These are phyloP conservation scores for Aspergillus sp. DNA, from an alignment of 2,329 filamentous ascomycete genomes.

Conservation along the genomic window DNA sequence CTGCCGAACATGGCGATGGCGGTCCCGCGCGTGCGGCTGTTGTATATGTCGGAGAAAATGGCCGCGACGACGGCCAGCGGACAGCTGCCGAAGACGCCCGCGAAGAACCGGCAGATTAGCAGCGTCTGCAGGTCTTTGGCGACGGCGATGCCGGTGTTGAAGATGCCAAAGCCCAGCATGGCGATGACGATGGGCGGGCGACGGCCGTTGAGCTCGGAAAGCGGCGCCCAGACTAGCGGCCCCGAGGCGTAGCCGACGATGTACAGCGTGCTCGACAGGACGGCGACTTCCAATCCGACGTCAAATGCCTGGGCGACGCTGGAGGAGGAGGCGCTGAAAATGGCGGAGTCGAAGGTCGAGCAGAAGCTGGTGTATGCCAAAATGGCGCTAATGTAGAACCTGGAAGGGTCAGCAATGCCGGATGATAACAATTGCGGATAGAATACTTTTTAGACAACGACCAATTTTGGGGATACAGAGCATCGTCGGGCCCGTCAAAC, in stretches of 20 bases:
- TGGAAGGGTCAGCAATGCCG: slow-evolving; percentile 16
- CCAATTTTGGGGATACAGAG: slow-evolving; percentile 47
- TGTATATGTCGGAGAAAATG: slow-evolving; percentile 39
- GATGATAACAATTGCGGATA: too few relatives aligned
- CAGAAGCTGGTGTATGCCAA: slow-evolving; percentile 11
- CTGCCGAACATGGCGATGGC: slow-evolving; percentile 42
- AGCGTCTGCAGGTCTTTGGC: slow-evolving; percentile 28
- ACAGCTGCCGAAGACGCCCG: slow-evolving; percentile 34
- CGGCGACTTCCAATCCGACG: slow-evolving; percentile 32
- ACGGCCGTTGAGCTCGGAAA: slow-evolving; percentile 50
- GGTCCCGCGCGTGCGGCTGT: slow-evolving; percentile 27
- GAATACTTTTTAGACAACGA: slow-evolving; percentile 36
- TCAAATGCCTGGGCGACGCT: slow-evolving; percentile 41
- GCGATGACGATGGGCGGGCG: slow-evolving; percentile 40
- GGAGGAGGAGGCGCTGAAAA: slow-evolving; percentile 57
- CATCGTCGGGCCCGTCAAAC: slow-evolving; percentile 43
- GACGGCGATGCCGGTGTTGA: slow-evolving; percentile 35
- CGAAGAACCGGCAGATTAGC: slow-evolving; percentile 35
- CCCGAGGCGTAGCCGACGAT: slow-evolving; percentile 47
- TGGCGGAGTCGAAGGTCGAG: slow-evolving; percentile 45
- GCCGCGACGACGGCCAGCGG: slow-evolving; percentile 34
- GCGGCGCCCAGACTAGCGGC: slow-evolving; percentile 50
- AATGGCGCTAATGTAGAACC: slow-evolving; percentile 12
- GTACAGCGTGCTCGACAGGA: slow-evolving; percentile 37
- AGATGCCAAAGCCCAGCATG: slow-evolving; percentile 32